Evolutionary conservation across 2,329 filamentous ascomycete genomes (phyloP).

Genomic region (Thelonectria olida): DNA sequence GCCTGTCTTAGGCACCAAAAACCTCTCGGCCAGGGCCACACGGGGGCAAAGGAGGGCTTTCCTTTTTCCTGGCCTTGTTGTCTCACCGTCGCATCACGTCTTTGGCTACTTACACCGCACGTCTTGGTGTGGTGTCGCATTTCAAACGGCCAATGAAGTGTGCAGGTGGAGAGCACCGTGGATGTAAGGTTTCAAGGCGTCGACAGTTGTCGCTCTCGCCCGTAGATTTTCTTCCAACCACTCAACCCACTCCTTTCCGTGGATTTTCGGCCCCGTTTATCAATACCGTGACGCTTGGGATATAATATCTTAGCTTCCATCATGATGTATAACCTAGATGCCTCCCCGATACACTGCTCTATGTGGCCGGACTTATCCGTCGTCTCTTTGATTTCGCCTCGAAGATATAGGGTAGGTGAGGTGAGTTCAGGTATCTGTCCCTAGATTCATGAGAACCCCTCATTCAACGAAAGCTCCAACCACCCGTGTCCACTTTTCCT

Average conservation of each 20-base stretch:
- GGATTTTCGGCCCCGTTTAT: background rate
- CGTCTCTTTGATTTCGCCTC: too few relatives aligned
- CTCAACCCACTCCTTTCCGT: background rate
- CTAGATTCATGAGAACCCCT: slow-evolving; percentile 2
- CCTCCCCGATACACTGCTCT: background rate
- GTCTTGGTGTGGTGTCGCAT: background rate
- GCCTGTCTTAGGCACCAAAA: background rate
- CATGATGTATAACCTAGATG: background rate
- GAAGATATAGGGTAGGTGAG: slow-evolving; percentile 15
- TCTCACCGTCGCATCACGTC: background rate
- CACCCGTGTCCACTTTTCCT: slow-evolving; percentile 31
- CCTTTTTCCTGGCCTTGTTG: background rate
- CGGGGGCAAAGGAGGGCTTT: background rate
- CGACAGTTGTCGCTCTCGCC: background rate
- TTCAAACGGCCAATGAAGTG: background rate
- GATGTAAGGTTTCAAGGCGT: slow-evolving; percentile 2
- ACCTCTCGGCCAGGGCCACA: background rate
- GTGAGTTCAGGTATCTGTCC: too few relatives aligned
- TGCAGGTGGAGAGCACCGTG: background rate
- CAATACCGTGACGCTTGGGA: background rate
- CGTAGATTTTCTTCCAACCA: background rate
- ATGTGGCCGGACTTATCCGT: too few relatives aligned
- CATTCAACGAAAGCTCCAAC: slow-evolving; percentile 7
- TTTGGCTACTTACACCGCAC: background rate
- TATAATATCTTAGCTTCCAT: background rate